Conservation (phyloP, 164 flowering plant species). For the Umbellularia californica region DNA sequence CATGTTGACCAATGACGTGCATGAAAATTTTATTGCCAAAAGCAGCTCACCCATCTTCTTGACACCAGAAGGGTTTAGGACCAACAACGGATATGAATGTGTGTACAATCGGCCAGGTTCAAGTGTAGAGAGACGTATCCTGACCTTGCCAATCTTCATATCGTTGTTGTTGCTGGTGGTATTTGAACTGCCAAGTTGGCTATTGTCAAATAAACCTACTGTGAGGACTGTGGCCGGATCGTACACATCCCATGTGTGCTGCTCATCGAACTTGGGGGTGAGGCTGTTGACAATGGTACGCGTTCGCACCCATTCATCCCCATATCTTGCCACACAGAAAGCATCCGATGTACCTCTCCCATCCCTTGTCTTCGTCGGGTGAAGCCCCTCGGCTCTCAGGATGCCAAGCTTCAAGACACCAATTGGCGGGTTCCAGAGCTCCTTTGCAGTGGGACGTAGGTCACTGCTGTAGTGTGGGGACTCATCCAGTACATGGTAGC, state of each 20-base stretch:
- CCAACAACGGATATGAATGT: constrained; percentile 79
- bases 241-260: constrained; percentile 89
- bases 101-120: constrained; percentile 88
- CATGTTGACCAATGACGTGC: constrained; percentile 82
- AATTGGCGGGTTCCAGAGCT: constrained; percentile 75
- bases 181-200: constrained; percentile 55
- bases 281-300: constrained; percentile 63
- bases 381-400: constrained; percentile 65
- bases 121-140: constrained; percentile 82
- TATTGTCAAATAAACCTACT: constrained; percentile 75
- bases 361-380: constrained; percentile 84
- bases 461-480: constrained; percentile 90
- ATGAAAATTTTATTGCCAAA: constrained; percentile 76
- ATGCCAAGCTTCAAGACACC: constrained; percentile 83
- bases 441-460: constrained; percentile 88
- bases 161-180: constrained; percentile 30
- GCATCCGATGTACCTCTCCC: constrained; percentile 80
- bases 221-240: constrained; percentile 85
- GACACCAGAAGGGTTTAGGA: constrained; percentile 76
- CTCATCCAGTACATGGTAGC: constrained; percentile 93
- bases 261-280: constrained; percentile 74
- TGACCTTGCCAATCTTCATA: constrained; percentile 73
- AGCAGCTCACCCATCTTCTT: constrained; percentile 95
- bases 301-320: constrained; percentile 88
- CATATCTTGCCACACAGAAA: constrained; percentile 90